Conservation (phyloP, 2,329 filamentous ascomycete species). For the Aspergillus fumigatus region DNA sequence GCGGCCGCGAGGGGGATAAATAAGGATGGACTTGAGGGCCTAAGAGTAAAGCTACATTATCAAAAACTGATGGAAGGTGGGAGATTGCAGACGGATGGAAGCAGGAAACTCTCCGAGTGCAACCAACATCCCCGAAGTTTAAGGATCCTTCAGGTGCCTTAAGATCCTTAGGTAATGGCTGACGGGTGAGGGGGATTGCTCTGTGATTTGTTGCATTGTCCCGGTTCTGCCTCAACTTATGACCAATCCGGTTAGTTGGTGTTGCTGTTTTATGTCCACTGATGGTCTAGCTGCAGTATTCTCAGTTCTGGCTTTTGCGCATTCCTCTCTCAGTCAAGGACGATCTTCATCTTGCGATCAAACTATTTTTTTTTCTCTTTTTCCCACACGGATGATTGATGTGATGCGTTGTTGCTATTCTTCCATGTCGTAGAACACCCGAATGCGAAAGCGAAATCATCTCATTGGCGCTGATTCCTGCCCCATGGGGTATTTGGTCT, state of each 20-base stretch:
- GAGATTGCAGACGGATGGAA: background rate
- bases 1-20: conserved; percentile 2
- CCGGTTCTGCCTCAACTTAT: background rate
- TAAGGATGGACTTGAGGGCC: background rate
- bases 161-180: background rate
- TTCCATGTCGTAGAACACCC: background rate
- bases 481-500: background rate
- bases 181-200: background rate
- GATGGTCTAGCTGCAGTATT: background rate
- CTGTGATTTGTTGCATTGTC: background rate
- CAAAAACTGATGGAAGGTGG: background rate
- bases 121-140: background rate
- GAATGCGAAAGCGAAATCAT: background rate
- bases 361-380: no score
- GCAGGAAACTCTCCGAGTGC: background rate
- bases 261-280: no score
- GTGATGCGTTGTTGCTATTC: background rate
- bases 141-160: no score
- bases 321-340: background rate
- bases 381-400: background rate
- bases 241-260: background rate
- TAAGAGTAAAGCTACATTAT: conserved; percentile 6
- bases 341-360: background rate
- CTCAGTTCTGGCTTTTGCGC: background rate
- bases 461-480: background rate